A percentile compares a stretch with the other conserved stretches of the same genome.
Evolutionary conservation across 2,329 filamentous ascomycete genomes (phyloP).

Genomic region (Ceratocystis papillata): DNA sequence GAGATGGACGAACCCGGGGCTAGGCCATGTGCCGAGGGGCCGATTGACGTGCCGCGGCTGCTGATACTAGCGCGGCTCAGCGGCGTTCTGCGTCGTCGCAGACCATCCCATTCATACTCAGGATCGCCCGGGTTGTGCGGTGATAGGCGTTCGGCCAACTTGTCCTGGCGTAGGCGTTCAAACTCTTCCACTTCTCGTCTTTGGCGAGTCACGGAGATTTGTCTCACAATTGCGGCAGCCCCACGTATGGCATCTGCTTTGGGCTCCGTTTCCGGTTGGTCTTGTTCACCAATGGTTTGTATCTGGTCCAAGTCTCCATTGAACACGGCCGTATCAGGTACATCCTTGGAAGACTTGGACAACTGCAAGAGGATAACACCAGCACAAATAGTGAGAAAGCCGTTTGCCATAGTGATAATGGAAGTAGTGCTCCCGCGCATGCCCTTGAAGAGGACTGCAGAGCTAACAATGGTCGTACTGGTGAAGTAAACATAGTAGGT

Average conservation of each 20-base stretch:
- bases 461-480: slow-evolving; percentile 86
- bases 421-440: slow-evolving; percentile 76
- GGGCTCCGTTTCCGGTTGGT: slow-evolving; percentile 91
- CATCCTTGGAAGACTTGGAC: slow-evolving; percentile 97
- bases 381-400: slow-evolving; percentile 86
- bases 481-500: slow-evolving; percentile 99
- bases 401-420: slow-evolving; percentile 83
- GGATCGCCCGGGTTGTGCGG: slow-evolving; percentile 64
- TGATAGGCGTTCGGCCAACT: slow-evolving; percentile 56
- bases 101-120: slow-evolving; percentile 76
- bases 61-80: slow-evolving; percentile 20
- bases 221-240: slow-evolving; percentile 73
- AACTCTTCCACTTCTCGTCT: slow-evolving; percentile 73
- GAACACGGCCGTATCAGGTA: slow-evolving; percentile 87
- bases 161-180: slow-evolving; percentile 68
- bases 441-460: slow-evolving; percentile 80
- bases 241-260: slow-evolving; percentile 94
- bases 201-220: slow-evolving; percentile 63
- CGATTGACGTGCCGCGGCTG: slow-evolving; percentile 27
- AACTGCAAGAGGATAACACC: slow-evolving; percentile 87
- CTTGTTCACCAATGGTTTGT: slow-evolving; percentile 85
- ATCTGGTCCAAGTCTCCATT: slow-evolving; percentile 89
- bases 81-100: slow-evolving; percentile 60
- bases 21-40: slow-evolving; percentile 15
- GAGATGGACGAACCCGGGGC: slow-evolving; percentile 20